Conservation (phyloP, 1,284 basidiomycete genomes). For the Coriolopsis trogii region DNA sequence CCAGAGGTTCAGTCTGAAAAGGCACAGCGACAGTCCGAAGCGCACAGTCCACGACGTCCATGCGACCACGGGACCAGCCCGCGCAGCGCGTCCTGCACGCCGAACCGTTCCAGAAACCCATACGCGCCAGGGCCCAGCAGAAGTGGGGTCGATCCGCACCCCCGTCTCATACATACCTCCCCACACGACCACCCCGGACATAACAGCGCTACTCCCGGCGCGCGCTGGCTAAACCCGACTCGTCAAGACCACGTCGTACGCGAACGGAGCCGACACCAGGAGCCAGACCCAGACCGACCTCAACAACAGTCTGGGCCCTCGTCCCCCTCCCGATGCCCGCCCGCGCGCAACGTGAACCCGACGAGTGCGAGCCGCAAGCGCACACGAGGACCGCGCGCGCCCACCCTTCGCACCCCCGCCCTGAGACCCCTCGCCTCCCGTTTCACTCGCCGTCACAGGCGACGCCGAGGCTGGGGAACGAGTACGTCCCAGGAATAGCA, state of each 20-base stretch:
- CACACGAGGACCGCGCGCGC: slow-evolving; percentile 9
- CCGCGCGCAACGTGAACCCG: not conserved
- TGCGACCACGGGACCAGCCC: not conserved
- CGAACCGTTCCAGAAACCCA: not conserved
- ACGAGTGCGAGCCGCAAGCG: not conserved
- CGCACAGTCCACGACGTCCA: not conserved
- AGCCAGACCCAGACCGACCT: too few species aligned
- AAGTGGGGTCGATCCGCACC: too few species aligned
- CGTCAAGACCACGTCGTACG: slow-evolving; percentile 9
- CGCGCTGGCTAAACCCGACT: slow-evolving; percentile 5
- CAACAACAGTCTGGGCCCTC: too few species aligned
- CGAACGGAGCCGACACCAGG: slow-evolving; percentile 13
- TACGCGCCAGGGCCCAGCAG: too few species aligned
- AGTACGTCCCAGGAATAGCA: slow-evolving; percentile 49
- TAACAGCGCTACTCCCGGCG: slow-evolving; percentile 21
- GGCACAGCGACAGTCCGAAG: too few species aligned
- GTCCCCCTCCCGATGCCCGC: slow-evolving; percentile 4
- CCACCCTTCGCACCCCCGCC: not conserved
- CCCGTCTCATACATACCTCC: not conserved
- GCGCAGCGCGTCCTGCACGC: not conserved
- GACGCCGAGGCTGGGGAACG: slow-evolving; percentile 41
- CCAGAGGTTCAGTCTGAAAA: too few species aligned
- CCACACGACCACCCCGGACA: slow-evolving; percentile 10
- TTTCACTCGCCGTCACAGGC: slow-evolving; percentile 33
- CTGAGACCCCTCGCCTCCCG: not conserved